Percentiles rank a stretch among this genome's conserved stretches.
Conservation (phyloP, 2,329 filamentous ascomycete genomes). For the Raffaelea arxii region DNA sequence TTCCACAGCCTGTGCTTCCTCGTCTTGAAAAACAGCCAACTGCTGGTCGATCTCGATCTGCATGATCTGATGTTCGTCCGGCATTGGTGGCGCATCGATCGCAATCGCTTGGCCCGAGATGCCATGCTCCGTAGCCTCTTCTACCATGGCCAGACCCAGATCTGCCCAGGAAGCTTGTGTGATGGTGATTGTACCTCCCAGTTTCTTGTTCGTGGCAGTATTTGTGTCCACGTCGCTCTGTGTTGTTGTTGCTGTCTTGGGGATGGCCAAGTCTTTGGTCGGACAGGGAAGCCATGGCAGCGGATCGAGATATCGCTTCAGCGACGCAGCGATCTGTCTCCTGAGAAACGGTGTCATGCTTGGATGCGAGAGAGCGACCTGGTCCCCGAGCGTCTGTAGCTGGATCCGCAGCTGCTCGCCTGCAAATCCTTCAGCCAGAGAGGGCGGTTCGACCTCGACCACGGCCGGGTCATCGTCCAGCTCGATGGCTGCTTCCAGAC, state of each 20-base stretch:
- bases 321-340: conserved; percentile 37
- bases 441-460: conserved; percentile 52
- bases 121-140: conserved; percentile 23
- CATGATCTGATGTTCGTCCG: conserved; percentile 26
- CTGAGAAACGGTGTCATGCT: conserved; percentile 47
- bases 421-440: conserved; percentile 52
- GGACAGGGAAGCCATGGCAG: conserved; percentile 52
- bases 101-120: conserved; percentile 23
- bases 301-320: conserved; percentile 49
- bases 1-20: background rate
- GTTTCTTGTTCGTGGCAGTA: too few relatives aligned
- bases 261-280: conserved; percentile 19
- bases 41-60: conserved; percentile 29
- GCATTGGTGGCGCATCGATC: conserved; percentile 26
- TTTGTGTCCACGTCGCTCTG: too few relatives aligned
- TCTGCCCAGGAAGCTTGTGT: conserved; percentile 30
- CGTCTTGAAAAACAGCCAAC: conserved; percentile 8
- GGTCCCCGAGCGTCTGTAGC: conserved; percentile 42
- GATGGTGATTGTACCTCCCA: conserved; percentile 17
- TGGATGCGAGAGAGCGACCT: conserved; percentile 49
- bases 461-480: conserved; percentile 57
- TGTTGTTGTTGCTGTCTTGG: conserved; percentile 9
- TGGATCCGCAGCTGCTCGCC: conserved; percentile 51
- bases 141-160: conserved; percentile 30
- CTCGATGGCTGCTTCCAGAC: conserved; percentile 56